Evolutionary conservation across 2,329 filamentous ascomycete species (phyloP).

Genomic region (Scopulariopsis brevicaulis): DNA sequence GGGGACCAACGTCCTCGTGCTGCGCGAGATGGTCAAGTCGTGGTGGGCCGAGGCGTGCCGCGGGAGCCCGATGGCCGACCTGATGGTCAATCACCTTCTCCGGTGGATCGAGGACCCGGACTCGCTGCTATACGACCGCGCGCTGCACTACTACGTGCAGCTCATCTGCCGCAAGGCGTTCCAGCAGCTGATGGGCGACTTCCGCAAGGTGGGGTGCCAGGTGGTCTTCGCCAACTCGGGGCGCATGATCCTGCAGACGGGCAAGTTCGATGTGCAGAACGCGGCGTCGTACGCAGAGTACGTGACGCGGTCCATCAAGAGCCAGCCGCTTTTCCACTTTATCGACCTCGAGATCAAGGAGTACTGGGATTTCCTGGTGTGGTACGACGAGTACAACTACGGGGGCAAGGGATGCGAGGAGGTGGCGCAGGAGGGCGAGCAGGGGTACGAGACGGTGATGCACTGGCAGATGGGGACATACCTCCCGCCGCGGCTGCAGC

Average conservation of each 20-base stretch:
- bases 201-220: slow-evolving; percentile 86
- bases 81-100: slow-evolving; percentile 94
- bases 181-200: slow-evolving; percentile 93
- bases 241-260: slow-evolving; percentile 83
- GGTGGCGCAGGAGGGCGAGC: slow-evolving; percentile 19
- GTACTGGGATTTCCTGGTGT: slow-evolving; percentile 98
- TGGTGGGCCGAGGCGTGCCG: slow-evolving; percentile 96
- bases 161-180: slow-evolving; percentile 98
- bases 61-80: slow-evolving; percentile 88
- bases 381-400: slow-evolving; percentile 99
- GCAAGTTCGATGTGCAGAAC: slow-evolving; percentile 92
- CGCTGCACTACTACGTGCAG: slow-evolving; percentile 93
- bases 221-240: slow-evolving; percentile 92
- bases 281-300: slow-evolving; percentile 96
- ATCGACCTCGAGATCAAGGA: slow-evolving; percentile 95
- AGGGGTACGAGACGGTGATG: slow-evolving; percentile 85
- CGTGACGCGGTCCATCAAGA: slow-evolving; percentile 93
- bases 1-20: slow-evolving; percentile 78
- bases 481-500: slow-evolving; percentile 67
- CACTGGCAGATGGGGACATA: slow-evolving; percentile 96
- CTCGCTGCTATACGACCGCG: slow-evolving; percentile 90
- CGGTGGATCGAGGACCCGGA: slow-evolving; percentile 93
- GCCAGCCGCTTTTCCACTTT: slow-evolving; percentile 92
- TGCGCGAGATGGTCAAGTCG: slow-evolving; percentile 95
- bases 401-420: slow-evolving; percentile 86